Evolutionary conservation across 768 basidiomycete genomes (phyloP), one percentile per base, ranked within the genome.

Genomic region (Gautieria morchelliformis): DNA sequence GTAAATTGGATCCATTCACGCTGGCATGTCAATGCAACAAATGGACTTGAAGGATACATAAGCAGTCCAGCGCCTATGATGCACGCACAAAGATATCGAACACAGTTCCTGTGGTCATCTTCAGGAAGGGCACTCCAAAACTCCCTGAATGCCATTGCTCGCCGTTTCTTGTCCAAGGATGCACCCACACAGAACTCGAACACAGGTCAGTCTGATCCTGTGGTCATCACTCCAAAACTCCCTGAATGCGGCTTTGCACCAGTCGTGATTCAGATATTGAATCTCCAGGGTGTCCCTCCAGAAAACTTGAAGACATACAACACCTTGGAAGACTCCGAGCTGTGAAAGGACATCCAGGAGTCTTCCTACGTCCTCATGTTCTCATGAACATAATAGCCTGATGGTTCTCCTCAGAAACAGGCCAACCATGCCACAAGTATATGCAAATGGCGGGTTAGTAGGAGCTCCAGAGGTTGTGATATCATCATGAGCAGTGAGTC

Each of bases 391-490:
- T n/a, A 39, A 24, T 32, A 14, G 22, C 15, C 19, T 39, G 20
- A 41, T 41, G 12, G 24, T 49, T 12, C 10, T 24, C 17, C 59
- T 14, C 64, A 98, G 94, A 22, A 90, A 96, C 61, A 98, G 95
- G 95, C 95, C 95, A 14, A 99, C 95, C 19, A 85, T 99, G 62
- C 95, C 95, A 12, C 95, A 99, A 68, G 69, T 99, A 12, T 99
- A 95, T 66, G 78, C 98, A 35, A 84, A 89, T 53, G 95, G 94
- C 5, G 93, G 96, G 68, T 99, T 99, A 65, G 77, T 99, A 44
- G 95, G 95, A n/a, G n/a, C n/a, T n/a, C n/a, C n/a, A n/a, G n/a
- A 33, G 96, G 95, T 53, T 96, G 94, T 69, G 95, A 99, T 72
- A 97, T 99, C 63, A 72, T 97, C 20, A 70, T 97, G 27, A 80